Evolutionary conservation across 129 eudicot genomes (phyloP).

Genomic region (Saposhnikovia divaricata): DNA sequence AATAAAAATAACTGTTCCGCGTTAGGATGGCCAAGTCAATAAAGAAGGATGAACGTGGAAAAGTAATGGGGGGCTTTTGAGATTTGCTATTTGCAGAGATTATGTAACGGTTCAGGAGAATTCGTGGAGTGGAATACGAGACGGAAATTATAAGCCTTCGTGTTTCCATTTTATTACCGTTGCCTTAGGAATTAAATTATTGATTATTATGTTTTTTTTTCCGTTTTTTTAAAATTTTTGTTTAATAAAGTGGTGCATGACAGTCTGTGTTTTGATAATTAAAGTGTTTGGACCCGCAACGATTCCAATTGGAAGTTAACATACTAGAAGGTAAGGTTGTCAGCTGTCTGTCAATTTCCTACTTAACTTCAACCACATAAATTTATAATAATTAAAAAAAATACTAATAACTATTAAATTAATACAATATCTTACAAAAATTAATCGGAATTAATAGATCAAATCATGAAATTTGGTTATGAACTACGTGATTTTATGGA

Average conservation of each 20-base stretch:
- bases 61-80: not conserved
- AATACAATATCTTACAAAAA: too few species aligned
- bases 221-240: not conserved
- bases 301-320: not conserved
- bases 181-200: not conserved
- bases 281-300: not conserved
- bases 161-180: not conserved
- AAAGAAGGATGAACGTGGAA: not conserved
- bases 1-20: constrained; percentile 6
- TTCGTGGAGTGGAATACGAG: not conserved
- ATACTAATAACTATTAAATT: too few species aligned
- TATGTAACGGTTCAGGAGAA: not conserved
- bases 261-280: not conserved
- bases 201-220: not conserved
- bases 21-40: constrained; percentile 10
- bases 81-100: not conserved
- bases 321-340: not conserved
- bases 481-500: too few species aligned
- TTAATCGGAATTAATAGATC: too few species aligned
- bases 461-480: too few species aligned
- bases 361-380: not conserved
- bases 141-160: too few species aligned
- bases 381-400: too few species aligned
- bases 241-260: not conserved
- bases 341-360: not conserved